Evolutionary conservation across 2,329 filamentous ascomycete genomes (phyloP).

Genomic region (Stachybotrys echinatus): DNA sequence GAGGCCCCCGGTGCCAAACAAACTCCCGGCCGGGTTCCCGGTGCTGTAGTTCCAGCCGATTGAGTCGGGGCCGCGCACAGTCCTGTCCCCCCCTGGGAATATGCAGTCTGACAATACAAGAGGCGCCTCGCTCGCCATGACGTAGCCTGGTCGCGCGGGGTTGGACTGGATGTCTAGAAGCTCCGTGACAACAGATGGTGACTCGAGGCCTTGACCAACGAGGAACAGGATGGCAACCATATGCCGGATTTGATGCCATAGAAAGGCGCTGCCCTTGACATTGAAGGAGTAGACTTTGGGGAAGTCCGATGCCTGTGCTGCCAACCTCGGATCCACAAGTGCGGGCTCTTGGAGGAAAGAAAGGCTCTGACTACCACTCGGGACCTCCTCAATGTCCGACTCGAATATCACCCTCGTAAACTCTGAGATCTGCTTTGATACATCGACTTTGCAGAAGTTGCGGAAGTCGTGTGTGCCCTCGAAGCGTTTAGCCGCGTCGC

Average conservation of each 20-base stretch:
- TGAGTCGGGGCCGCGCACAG: conserved; percentile 26
- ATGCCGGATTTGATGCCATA: conserved; percentile 97
- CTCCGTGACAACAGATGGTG: conserved; percentile 64
- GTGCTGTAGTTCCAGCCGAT: conserved; percentile 77
- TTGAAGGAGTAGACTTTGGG: conserved; percentile 82
- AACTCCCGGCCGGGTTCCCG: conserved; percentile 53
- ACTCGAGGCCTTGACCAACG: conserved; percentile 82
- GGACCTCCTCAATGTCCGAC: conserved; percentile 70
- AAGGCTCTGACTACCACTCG: conserved; percentile 46
- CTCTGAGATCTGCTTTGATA: conserved; percentile 81
- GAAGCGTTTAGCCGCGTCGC: conserved; percentile 70
- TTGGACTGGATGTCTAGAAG: conserved; percentile 68
- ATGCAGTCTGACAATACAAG: conserved; percentile 95
- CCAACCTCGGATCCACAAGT: conserved; percentile 20
- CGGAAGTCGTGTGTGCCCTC: conserved; percentile 89
- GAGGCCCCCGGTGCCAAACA: conserved; percentile 61
- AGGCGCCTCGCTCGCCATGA: conserved; percentile 85
- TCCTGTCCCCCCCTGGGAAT: conserved; percentile 54
- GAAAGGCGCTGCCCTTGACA: conserved; percentile 83
- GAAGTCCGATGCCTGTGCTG: conserved; percentile 12
- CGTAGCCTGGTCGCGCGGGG: conserved; percentile 77
- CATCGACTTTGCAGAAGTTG: conserved; percentile 94
- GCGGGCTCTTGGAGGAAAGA: conserved; percentile 45
- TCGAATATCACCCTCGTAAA: conserved; percentile 76
- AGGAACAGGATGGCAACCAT: conserved; percentile 92